These are phyloP conservation scores for Vaccinium vitisidaea DNA, from an alignment of 148 eudicot species.

Conservation along the genomic window DNA sequence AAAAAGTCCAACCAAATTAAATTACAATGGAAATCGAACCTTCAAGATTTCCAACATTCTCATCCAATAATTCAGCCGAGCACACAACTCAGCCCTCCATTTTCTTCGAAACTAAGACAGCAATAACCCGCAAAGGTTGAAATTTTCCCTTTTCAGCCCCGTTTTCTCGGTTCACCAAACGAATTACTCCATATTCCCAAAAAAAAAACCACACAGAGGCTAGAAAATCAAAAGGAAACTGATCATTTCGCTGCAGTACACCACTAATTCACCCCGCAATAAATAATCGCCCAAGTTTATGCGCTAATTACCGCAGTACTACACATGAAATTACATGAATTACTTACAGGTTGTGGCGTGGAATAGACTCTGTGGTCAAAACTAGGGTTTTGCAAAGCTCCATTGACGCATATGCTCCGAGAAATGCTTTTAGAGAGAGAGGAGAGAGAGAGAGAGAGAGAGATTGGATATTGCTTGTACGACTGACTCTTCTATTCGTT, in stretches of 20 bases:
- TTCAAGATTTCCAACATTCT: neutral
- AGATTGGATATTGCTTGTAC: neutral
- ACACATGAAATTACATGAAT: neutral
- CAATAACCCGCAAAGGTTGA: neutral
- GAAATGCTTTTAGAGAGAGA: neutral
- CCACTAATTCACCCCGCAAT: neutral
- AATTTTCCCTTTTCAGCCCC: neutral
- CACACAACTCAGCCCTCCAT: neutral
- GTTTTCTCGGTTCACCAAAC: neutral
- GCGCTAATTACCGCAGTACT: neutral
- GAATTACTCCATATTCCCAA: neutral
- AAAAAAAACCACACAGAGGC: no score
- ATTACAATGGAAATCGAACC: neutral
- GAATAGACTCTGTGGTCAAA: neutral
- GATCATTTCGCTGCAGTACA: neutral
- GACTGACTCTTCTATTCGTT: neutral
- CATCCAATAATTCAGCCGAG: neutral
- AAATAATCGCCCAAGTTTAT: neutral
- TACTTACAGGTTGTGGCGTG: neutral
- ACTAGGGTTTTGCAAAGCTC: constrained; percentile 21
- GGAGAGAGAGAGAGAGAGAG: constrained; percentile 1
- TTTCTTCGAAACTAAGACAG: neutral
- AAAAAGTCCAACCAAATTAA: neutral
- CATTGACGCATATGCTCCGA: neutral
- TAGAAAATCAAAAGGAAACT: neutral